phyloP scores from a whole-genome alignment of 2,329 filamentous ascomycete genomes.

The Sclerotinia trifoliorum region DNA sequence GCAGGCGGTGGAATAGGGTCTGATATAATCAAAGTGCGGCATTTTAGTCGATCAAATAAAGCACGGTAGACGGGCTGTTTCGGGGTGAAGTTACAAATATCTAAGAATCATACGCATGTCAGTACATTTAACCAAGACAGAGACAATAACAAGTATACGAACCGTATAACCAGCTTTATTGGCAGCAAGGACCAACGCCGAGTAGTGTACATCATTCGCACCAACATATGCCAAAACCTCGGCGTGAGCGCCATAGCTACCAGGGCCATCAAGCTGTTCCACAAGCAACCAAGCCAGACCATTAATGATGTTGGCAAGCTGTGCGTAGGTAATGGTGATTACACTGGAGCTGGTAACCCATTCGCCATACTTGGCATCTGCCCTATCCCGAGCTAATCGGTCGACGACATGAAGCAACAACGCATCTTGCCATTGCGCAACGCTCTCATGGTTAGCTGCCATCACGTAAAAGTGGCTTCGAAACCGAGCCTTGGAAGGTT shows the following conservation, averaged over 20 bases:
- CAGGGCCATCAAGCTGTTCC: neutral
- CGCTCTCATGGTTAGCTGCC: neutral
- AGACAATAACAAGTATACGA: neutral
- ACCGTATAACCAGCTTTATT: conserved; percentile 9
- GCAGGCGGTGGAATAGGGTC: neutral
- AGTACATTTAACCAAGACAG: conserved; percentile 34
- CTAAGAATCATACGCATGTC: conserved; percentile 38
- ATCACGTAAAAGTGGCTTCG: neutral
- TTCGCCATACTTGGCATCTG: conserved; percentile 6
- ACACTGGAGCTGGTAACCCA: neutral
- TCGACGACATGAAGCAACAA: conserved; percentile 12
- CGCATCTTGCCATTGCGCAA: conserved; percentile 4
- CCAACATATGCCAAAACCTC: conserved; percentile 45
- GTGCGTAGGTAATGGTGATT: neutral
- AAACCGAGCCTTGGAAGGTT: neutral
- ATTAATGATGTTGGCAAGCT: conserved; percentile 12
- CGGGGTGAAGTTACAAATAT: neutral
- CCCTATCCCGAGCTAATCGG: neutral
- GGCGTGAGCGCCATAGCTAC: conserved; percentile 39
- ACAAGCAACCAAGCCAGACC: conserved; percentile 24
- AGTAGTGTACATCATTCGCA: conserved; percentile 13
- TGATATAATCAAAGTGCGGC: neutral
- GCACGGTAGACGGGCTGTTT: neutral
- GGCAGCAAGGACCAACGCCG: neutral
- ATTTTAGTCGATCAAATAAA: conserved; percentile 1